Evolutionary conservation across 2,329 filamentous ascomycete species (phyloP).

Genomic region (Fusarium sarcochroum): DNA sequence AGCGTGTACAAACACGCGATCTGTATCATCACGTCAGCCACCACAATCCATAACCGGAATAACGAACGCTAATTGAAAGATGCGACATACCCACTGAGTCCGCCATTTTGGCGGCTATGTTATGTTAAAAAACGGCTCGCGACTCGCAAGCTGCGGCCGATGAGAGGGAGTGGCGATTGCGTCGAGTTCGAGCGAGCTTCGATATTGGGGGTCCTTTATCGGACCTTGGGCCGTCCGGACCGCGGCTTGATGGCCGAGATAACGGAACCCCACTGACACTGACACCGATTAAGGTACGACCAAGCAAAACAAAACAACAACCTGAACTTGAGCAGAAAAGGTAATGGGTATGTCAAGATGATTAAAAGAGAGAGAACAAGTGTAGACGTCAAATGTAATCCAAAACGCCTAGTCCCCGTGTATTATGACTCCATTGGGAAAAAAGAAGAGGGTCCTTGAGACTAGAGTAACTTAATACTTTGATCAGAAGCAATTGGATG

Average conservation of each 20-base stretch:
- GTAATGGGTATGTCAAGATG: slow-evolving; percentile 11
- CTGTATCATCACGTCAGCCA: slow-evolving; percentile 62
- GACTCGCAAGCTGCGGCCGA: slow-evolving; percentile 36
- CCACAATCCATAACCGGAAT: slow-evolving; percentile 1
- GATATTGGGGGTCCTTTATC: slow-evolving; percentile 44
- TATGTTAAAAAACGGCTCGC: slow-evolving; percentile 25
- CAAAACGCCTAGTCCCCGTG: slow-evolving; percentile 30
- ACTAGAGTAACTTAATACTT: slow-evolving; percentile 21
- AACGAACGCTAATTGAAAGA: background rate
- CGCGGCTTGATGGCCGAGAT: slow-evolving; percentile 49
- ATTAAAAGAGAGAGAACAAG: slow-evolving; percentile 17
- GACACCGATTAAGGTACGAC: slow-evolving; percentile 4
- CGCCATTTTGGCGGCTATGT: slow-evolving; percentile 44
- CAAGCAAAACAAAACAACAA: slow-evolving; percentile 23
- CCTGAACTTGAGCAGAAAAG: slow-evolving; percentile 2
- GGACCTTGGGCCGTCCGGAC: slow-evolving; percentile 47
- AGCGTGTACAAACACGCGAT: slow-evolving; percentile 98
- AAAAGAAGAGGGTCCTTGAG: slow-evolving; percentile 31
- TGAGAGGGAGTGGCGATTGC: slow-evolving; percentile 31
- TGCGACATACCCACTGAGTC: slow-evolving; percentile 50
- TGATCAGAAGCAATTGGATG: slow-evolving; percentile 41
- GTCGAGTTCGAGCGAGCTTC: slow-evolving; percentile 32
- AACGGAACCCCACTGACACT: slow-evolving; percentile 42
- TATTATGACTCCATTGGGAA: slow-evolving; percentile 43
- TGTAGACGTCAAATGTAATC: slow-evolving; percentile 16